Evolutionary conservation across 139 green algal species (phyloP).

Genomic region (Tetratostichococcus sp.): DNA sequence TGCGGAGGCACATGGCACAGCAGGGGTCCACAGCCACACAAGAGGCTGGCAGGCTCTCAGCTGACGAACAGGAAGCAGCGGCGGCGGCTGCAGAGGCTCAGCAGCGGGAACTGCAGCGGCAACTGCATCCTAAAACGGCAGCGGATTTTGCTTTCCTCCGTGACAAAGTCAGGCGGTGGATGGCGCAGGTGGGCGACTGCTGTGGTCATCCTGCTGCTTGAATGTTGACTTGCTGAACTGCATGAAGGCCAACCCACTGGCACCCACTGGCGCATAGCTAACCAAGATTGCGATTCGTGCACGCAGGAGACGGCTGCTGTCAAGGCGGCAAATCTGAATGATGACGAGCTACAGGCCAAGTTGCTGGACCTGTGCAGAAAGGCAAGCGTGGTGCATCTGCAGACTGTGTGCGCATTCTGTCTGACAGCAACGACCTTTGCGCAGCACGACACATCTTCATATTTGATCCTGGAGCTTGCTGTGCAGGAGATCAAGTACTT

Average conservation of each 20-base stretch:
- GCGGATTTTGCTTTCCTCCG: conserved; percentile 81
- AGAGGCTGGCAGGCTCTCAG: neutral
- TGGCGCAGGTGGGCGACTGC: neutral
- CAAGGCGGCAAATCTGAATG: neutral
- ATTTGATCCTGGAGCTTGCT: too few relatives aligned
- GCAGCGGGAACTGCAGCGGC: conserved; percentile 32
- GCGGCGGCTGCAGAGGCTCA: neutral
- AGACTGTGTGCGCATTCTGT: too few relatives aligned
- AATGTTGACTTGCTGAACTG: neutral
- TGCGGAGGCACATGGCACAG: neutral
- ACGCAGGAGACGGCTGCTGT: conserved; percentile 9
- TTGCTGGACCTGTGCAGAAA: neutral
- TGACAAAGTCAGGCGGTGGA: conserved; percentile 15
- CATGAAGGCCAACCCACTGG: conserved; percentile 67
- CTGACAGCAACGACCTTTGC: too few relatives aligned
- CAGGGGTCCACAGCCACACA: too few relatives aligned
- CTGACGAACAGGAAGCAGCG: neutral
- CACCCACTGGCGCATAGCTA: too few relatives aligned
- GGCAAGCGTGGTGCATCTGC: too few relatives aligned
- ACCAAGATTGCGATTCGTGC: too few relatives aligned
- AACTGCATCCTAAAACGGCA: conserved; percentile 66
- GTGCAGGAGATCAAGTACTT: conserved; percentile 75
- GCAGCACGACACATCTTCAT: neutral
- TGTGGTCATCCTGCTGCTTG: too few relatives aligned
- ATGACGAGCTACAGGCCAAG: neutral